Conservation (phyloP, 2,329 filamentous ascomycete genomes). For the Sporothrix brunneoviolacea region DNA sequence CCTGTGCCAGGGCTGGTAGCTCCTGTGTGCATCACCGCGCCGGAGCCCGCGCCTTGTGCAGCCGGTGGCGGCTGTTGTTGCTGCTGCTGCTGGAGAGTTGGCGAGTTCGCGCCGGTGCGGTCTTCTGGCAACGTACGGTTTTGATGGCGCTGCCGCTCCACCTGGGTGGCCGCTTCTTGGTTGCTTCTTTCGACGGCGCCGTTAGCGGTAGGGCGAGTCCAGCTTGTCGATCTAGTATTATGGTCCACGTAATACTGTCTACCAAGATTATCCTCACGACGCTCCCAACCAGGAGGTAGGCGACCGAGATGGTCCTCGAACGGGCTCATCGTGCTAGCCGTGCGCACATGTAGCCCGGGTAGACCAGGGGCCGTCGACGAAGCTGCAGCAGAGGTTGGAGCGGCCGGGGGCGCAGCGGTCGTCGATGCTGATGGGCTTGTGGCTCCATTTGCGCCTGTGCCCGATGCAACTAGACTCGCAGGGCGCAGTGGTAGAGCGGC, state of each 20-base stretch:
- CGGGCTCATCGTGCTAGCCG: conserved; percentile 64
- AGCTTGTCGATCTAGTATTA: conserved; percentile 93
- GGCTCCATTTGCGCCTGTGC: conserved; percentile 31
- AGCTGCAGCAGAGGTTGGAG: conserved; percentile 37
- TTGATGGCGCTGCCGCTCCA: conserved; percentile 88
- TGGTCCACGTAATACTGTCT: conserved; percentile 98
- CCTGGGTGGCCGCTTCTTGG: conserved; percentile 83
- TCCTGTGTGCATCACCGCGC: conserved; percentile 90
- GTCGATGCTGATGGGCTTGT: conserved; percentile 14
- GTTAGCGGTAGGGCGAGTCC: conserved; percentile 80
- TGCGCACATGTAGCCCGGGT: conserved; percentile 31
- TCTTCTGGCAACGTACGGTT: conserved; percentile 95
- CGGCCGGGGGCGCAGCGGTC: neutral
- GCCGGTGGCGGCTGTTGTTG: conserved; percentile 42
- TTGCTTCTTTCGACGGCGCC: conserved; percentile 71
- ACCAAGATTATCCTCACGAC: conserved; percentile 88
- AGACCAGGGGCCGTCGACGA: conserved; percentile 30
- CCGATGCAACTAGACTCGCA: conserved; percentile 35
- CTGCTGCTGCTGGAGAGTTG: conserved; percentile 58
- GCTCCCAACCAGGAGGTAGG: conserved; percentile 89
- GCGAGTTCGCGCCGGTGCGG: conserved; percentile 86
- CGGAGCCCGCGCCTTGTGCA: conserved; percentile 44
- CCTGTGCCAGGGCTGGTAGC: conserved; percentile 91
- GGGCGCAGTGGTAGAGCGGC: conserved; percentile 38
- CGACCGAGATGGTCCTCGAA: conserved; percentile 96